Evolutionary conservation across 345 rosid species (phyloP).

Genomic region (Corchorus olitorius): DNA sequence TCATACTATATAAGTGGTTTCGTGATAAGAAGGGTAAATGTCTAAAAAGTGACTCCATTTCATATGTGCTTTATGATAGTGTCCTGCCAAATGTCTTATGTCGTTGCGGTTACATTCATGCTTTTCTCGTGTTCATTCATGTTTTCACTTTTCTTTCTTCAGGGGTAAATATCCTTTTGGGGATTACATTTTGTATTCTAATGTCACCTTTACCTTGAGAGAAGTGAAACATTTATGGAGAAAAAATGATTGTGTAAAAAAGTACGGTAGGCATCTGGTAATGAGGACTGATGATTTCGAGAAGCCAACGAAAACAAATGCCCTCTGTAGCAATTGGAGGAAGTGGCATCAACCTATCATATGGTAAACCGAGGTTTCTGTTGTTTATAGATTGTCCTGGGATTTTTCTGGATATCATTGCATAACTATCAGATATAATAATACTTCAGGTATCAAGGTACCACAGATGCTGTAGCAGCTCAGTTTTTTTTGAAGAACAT

Average conservation of each 20-base stretch:
- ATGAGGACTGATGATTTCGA: conserved; percentile 93
- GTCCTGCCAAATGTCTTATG: background rate
- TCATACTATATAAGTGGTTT: background rate
- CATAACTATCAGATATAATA: conserved; percentile 13
- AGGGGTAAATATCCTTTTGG: conserved; percentile 95
- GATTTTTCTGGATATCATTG: conserved; percentile 7
- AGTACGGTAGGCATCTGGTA: conserved; percentile 60
- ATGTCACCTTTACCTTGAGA: conserved; percentile 60
- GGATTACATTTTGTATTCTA: conserved; percentile 82
- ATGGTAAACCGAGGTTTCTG: conserved; percentile 53
- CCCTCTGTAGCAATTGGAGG: conserved; percentile 91
- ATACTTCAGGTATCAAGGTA: conserved; percentile 80
- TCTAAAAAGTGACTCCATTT: background rate
- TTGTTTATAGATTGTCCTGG: background rate
- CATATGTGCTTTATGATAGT: background rate
- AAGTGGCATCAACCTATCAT: conserved; percentile 83
- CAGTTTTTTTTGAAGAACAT: conserved; percentile 93
- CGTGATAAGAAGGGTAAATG: background rate
- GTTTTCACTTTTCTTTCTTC: conserved; percentile 30
- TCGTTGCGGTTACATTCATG: background rate
- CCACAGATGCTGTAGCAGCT: conserved; percentile 93
- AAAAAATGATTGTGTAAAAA: conserved; percentile 66
- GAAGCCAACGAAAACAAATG: conserved; percentile 77
- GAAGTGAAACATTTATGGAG: conserved; percentile 97
- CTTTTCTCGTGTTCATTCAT: conserved; percentile 30